These are phyloP conservation scores for Pneumocystis oryctolagi DNA, from an alignment of 1,139 yeast species.

Conservation along the genomic window DNA sequence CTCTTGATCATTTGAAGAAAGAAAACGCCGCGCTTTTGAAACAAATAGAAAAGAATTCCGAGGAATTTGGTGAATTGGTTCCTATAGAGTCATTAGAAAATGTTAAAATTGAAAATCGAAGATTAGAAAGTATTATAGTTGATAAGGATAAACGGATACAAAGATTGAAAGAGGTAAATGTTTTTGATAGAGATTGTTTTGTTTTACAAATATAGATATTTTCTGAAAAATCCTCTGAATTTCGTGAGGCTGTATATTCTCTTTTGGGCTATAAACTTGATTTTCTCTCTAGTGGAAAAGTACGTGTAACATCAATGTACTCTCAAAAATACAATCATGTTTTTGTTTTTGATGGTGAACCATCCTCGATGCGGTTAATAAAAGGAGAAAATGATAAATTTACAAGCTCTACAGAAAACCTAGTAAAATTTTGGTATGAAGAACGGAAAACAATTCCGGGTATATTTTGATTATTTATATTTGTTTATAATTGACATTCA, in stretches of 20 bases:
- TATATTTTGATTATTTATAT: background rate
- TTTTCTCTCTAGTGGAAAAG: slow-evolving; percentile 50
- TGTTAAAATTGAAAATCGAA: slow-evolving; percentile 39
- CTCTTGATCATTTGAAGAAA: slow-evolving; percentile 36
- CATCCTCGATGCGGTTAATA: slow-evolving; percentile 22
- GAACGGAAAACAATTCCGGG: slow-evolving; percentile 64
- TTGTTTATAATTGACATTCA: background rate
- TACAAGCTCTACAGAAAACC: slow-evolving; percentile 38
- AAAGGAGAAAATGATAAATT: slow-evolving; percentile 20
- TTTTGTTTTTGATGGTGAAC: slow-evolving; percentile 27
- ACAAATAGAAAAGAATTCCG: slow-evolving; percentile 16
- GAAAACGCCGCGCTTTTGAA: slow-evolving; percentile 48
- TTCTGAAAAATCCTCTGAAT: slow-evolving; percentile 57
- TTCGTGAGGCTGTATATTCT: slow-evolving; percentile 51
- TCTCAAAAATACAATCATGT: slow-evolving; percentile 23
- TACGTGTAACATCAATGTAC: slow-evolving; percentile 50
- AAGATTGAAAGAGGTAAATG: slow-evolving; percentile 40
- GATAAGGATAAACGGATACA: slow-evolving; percentile 42
- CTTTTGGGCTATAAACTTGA: slow-evolving; percentile 65
- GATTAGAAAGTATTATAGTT: slow-evolving; percentile 36
- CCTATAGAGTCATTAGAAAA: slow-evolving; percentile 57
- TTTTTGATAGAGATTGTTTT: background rate
- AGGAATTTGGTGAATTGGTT: slow-evolving; percentile 23
- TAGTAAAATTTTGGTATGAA: slow-evolving; percentile 52
- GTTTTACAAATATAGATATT: slow-evolving; percentile 24